Conservation (phyloP, 2,329 filamentous ascomycete genomes). For the Xylariaceae sp. region DNA sequence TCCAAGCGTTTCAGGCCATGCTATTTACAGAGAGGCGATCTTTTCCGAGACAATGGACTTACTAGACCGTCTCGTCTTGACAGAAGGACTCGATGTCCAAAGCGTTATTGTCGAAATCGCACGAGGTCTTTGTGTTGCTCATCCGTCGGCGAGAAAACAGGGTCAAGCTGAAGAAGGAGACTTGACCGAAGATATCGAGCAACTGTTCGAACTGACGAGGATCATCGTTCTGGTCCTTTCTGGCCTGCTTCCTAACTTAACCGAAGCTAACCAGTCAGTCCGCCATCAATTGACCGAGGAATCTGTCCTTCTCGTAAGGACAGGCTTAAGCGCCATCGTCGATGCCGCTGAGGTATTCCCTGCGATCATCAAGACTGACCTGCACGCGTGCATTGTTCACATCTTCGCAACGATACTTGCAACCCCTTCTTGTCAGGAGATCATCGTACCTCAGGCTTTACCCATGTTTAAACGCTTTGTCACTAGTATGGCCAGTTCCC, state of each 20-base stretch:
- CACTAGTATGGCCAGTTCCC: conserved; percentile 67
- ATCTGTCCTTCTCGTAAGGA: conserved; percentile 77
- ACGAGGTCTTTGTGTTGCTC: conserved; percentile 84
- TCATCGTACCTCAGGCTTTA: conserved; percentile 87
- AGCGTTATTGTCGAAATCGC: conserved; percentile 93
- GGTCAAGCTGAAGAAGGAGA: conserved; percentile 73
- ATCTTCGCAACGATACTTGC: conserved; percentile 94
- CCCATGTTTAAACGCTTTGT: conserved; percentile 93
- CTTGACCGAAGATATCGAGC: conserved; percentile 95
- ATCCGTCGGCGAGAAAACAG: conserved; percentile 81
- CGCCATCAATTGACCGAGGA: conserved; percentile 87
- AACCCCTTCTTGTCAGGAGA: conserved; percentile 83
- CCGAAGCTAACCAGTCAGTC: conserved; percentile 67
- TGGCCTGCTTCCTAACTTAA: conserved; percentile 82
- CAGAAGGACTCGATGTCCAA: conserved; percentile 87
- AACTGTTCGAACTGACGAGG: conserved; percentile 93
- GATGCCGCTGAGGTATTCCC: conserved; percentile 96
- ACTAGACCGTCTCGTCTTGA: conserved; percentile 88
- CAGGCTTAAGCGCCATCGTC: conserved; percentile 85
- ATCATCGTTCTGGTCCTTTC: conserved; percentile 94
- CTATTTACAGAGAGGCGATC: conserved; percentile 93
- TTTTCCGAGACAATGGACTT: conserved; percentile 98
- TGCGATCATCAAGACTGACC: conserved; percentile 91
- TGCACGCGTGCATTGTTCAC: conserved; percentile 95
- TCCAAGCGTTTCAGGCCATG: conserved; percentile 92